Evolutionary conservation across 2,329 filamentous ascomycete genomes (phyloP).

Genomic region (Fusarium sp.): DNA sequence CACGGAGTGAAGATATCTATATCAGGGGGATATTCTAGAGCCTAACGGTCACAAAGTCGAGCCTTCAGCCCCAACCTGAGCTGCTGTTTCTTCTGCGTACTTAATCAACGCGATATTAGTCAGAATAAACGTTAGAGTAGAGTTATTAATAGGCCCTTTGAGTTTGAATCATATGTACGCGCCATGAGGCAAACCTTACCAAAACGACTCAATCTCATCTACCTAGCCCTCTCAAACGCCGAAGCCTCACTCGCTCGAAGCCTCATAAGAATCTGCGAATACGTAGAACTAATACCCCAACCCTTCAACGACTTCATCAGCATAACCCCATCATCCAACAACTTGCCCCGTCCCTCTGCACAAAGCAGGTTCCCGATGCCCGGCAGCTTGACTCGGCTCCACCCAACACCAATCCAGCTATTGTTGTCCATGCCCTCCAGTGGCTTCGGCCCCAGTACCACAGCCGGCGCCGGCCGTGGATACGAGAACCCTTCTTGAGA

Average conservation of each 20-base stretch:
- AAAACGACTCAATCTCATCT: background rate
- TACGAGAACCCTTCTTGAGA: background rate
- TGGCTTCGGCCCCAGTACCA: constrained; percentile 10
- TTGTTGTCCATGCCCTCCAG: constrained; percentile 6
- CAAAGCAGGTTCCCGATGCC: constrained; percentile 4
- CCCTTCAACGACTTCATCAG: constrained; percentile 12
- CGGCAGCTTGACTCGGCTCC: constrained; percentile 10
- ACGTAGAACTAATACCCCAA: constrained; percentile 4
- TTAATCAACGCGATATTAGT: background rate
- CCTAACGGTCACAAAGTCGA: too few species aligned
- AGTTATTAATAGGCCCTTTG: background rate
- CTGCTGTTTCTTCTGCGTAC: too few species aligned
- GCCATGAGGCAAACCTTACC: background rate
- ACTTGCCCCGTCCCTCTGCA: background rate
- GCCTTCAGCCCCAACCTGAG: background rate
- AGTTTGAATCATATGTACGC: background rate
- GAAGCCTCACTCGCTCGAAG: constrained; percentile 1
- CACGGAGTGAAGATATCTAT: background rate
- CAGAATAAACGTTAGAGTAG: background rate
- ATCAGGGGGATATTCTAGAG: background rate
- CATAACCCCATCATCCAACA: constrained; percentile 3
- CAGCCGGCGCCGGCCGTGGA: background rate
- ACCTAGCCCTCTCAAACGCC: background rate
- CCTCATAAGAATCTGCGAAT: background rate
- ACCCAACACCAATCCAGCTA: constrained; percentile 1